Conservation (phyloP, 1,284 basidiomycete species). For the Ustilago crameri region DNA sequence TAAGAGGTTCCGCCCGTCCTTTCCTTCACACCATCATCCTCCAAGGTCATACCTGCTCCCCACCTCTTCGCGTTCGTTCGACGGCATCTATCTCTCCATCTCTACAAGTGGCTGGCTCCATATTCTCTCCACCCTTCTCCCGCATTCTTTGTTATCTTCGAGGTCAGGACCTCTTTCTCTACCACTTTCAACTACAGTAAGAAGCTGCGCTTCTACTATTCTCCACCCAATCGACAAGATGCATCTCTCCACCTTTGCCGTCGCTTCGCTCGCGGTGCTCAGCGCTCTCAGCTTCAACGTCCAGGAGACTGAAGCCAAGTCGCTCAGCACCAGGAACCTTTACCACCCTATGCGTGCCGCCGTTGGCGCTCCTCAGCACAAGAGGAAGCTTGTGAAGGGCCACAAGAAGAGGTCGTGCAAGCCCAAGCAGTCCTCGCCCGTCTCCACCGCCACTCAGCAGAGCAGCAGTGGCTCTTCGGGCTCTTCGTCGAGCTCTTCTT, state of each 20-base stretch:
- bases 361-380: constrained; percentile 7
- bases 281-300: constrained; percentile 29
- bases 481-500: constrained; percentile 10
- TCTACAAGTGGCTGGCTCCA: constrained; percentile 38
- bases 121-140: constrained; percentile 7
- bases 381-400: constrained; percentile 5
- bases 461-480: not conserved
- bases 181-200: not conserved
- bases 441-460: constrained; percentile 9
- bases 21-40: constrained; percentile 15
- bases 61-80: constrained; percentile 9
- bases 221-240: constrained; percentile 12
- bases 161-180: constrained; percentile 25
- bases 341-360: constrained; percentile 8
- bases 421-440: constrained; percentile 10
- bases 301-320: constrained; percentile 36
- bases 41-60: constrained; percentile 1
- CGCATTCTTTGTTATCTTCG: not conserved
- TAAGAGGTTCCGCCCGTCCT: not conserved
- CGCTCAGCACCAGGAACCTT: constrained; percentile 42
- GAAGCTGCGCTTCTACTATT: constrained; percentile 16
- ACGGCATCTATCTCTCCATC: constrained; percentile 7
- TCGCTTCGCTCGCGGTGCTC: constrained; percentile 39
- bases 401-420: constrained; percentile 4
- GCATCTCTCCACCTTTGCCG: constrained; percentile 30